phyloP scores from a whole-genome alignment of 202 grass and related monocot genomes.

The Carex arenaria region DNA sequence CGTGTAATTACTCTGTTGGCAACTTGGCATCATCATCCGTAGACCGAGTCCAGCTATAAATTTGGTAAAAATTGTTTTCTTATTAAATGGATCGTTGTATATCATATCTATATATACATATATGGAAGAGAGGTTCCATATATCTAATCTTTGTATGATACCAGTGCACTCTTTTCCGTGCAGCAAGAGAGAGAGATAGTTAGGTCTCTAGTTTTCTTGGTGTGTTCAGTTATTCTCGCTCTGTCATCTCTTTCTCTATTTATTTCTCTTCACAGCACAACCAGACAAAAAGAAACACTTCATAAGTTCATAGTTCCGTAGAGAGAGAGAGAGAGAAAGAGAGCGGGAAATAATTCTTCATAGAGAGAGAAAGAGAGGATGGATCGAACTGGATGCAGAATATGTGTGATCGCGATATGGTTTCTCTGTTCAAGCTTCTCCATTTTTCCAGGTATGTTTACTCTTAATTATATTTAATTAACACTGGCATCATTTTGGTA shows the following conservation, averaged over 20 bases:
- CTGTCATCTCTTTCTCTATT: constrained; percentile 1
- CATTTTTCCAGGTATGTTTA: constrained; percentile 20
- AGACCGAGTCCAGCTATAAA: neutral
- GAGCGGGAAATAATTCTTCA: neutral
- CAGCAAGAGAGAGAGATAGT: neutral
- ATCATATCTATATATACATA: neutral
- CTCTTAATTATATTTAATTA: neutral
- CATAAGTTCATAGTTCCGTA: neutral
- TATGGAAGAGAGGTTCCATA: neutral
- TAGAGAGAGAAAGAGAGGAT: neutral
- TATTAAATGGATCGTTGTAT: neutral
- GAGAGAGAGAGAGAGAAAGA: neutral
- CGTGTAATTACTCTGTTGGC: neutral
- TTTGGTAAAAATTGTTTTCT: neutral
- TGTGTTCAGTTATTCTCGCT: constrained; percentile 10
- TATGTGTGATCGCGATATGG: neutral
- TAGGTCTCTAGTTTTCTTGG: constrained; percentile 26
- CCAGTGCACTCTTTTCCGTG: neutral
- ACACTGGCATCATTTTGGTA: neutral
- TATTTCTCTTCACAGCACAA: neutral
- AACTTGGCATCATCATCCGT: neutral
- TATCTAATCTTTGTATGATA: constrained; percentile 24
- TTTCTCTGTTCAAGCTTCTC: constrained; percentile 11
- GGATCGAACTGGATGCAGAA: neutral
- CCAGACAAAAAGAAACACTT: neutral